These are phyloP conservation scores for Arthrobotrys musiformis DNA, from an alignment of 2,329 filamentous ascomycete species.

Conservation along the genomic window DNA sequence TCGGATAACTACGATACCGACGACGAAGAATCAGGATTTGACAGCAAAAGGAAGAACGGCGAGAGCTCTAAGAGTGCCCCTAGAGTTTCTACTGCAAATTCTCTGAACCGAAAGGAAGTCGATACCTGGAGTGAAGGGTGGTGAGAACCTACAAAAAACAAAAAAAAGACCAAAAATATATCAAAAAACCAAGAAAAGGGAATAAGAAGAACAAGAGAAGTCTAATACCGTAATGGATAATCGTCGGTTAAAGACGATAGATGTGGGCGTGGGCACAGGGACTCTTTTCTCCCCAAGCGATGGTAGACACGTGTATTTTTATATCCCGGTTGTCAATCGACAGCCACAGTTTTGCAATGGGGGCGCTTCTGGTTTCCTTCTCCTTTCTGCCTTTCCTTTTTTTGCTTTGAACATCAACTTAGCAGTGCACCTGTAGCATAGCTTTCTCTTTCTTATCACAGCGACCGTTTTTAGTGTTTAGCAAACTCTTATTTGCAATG, in stretches of 20 bases:
- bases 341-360: constrained; percentile 3
- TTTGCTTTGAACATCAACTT: background rate
- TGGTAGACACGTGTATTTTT: constrained; percentile 25
- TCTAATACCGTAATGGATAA: constrained; percentile 18
- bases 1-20: constrained; percentile 35
- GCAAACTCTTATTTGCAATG: background rate
- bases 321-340: constrained; percentile 15
- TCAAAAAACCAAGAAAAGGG: background rate
- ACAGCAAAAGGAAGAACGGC: constrained; percentile 22
- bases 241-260: background rate
- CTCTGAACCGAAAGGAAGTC: constrained; percentile 43
- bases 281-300: background rate
- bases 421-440: background rate
- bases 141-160: background rate
- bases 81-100: constrained; percentile 17
- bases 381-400: constrained; percentile 3
- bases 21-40: constrained; percentile 30
- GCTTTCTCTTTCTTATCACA: background rate
- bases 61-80: constrained; percentile 44
- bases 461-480: background rate
- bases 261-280: no score
- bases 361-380: constrained; percentile 24
- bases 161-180: background rate
- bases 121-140: constrained; percentile 54
- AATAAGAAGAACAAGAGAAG: background rate